Base-by-base conservation (phyloP, 2,329 filamentous ascomycete species). In the Penicillium sp. region DNA sequence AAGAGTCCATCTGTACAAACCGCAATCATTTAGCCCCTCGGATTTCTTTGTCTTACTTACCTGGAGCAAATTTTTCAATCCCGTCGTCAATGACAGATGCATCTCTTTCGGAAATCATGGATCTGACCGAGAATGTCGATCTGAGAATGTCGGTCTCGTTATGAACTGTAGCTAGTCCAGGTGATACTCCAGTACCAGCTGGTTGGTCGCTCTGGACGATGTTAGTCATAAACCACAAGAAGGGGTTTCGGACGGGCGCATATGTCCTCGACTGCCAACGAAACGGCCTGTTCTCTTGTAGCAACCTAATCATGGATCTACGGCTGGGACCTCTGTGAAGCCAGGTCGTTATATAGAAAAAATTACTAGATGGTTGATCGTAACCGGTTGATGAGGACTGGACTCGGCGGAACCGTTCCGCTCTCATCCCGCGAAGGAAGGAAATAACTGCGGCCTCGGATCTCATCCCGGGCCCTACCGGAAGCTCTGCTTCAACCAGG, bases 261-360 rank as follows among this genome's bases (percentile, higher is more conserved):
- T 82, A 83, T 0, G 88, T 92, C 22, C 91, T 91, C 5, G 85
- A 81, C 71, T 89, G 85, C 88, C 88, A 91, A 2, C 84, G 62
- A 68, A 91, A 89, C 0, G 90, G 89, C 0, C 90, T 90, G 65
- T 93, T 92, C 66, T 93, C 90, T 45, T 90, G 89, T 1, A 93
- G 72, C 0, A 93, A 76, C 3, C 89, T 90, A 63, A 86, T 82
- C 0, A 91, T 80, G 0, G 87, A 89, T n/a, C 74, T 80, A 62
- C 81, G 83, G 5, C 81, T 80, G 4, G 81, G 82, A 6, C 82
- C 82, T 30, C 85, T 85, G 53, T 86, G 87, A 16, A 77, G 63
- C 74, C 73, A 76, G 43, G 75, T 71, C 0, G 72, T 75, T 48
- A 77, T 75, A 66, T 75, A 38, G 1, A 40, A 28, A 55, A 4